These are phyloP conservation scores for Aquilaria malaccensis DNA, from an alignment of 345 rosid genomes.

Conservation along the genomic window DNA sequence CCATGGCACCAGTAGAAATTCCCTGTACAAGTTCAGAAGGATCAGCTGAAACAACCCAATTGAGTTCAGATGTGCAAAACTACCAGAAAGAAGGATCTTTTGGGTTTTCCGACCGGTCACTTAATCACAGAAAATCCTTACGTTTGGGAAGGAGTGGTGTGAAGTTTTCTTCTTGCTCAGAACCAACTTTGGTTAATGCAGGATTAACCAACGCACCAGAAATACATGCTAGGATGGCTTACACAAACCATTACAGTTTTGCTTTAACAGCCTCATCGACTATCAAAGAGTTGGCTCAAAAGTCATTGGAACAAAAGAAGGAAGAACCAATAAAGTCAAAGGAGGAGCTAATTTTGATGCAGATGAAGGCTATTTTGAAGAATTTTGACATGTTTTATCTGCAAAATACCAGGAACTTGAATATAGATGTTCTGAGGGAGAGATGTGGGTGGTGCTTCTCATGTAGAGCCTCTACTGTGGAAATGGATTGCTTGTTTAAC, in stretches of 20 bases:
- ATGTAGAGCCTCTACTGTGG: constrained; percentile 53
- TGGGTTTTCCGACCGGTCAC: constrained; percentile 23
- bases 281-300: constrained; percentile 55
- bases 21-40: constrained; percentile 47
- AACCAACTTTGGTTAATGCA: constrained; percentile 21
- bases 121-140: constrained; percentile 16
- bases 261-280: constrained; percentile 61
- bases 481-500: constrained; percentile 63
- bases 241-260: constrained; percentile 65
- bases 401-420: constrained; percentile 39
- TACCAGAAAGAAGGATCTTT: constrained; percentile 29
- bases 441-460: constrained; percentile 96
- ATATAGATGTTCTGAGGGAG: constrained; percentile 47
- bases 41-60: constrained; percentile 49
- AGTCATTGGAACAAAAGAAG: constrained; percentile 35
- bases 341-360: constrained; percentile 61
- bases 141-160: constrained; percentile 17
- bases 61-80: constrained; percentile 33
- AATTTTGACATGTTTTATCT: constrained; percentile 49
- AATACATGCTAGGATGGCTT: constrained; percentile 32
- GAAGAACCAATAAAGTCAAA: constrained; percentile 35
- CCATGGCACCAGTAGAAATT: constrained; percentile 27
- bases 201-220: constrained; percentile 23
- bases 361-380: constrained; percentile 75
- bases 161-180: constrained; percentile 22